A percentile compares a stretch with the other conserved stretches of the same genome.
These are phyloP conservation scores for Albizia julibrissin DNA, from an alignment of 306 rosid species.

Conservation along the genomic window DNA sequence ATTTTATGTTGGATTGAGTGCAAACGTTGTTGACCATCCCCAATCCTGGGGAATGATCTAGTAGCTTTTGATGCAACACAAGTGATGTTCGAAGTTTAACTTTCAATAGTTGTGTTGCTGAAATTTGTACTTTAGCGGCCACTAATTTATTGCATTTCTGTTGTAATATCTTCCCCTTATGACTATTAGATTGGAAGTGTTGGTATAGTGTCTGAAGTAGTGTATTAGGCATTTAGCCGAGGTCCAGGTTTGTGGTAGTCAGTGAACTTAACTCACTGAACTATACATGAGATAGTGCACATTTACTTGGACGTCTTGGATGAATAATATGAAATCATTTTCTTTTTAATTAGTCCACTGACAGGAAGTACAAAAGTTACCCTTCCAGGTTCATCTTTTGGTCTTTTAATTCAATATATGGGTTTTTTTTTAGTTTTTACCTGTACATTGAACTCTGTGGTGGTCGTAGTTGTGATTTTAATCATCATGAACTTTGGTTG, in stretches of 20 bases:
- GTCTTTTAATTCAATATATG: background rate
- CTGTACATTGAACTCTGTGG: background rate
- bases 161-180: background rate
- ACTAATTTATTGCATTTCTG: background rate
- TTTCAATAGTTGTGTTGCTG: conserved; percentile 2
- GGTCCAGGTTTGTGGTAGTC: background rate
- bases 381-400: background rate
- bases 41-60: background rate
- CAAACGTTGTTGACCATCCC: background rate
- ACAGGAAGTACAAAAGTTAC: background rate
- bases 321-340: background rate
- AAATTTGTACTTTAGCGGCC: background rate
- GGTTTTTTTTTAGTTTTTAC: background rate
- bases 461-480: background rate
- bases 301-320: background rate
- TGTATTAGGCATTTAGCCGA: background rate
- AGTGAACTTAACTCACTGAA: background rate
- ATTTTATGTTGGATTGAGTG: background rate
- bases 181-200: conserved; percentile 7
- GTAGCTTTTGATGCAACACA: conserved; percentile 5
- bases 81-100: conserved; percentile 3
- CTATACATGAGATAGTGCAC: background rate
- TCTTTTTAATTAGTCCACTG: background rate
- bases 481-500: conserved; percentile 6
- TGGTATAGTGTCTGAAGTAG: background rate